Evolutionary conservation across 441 rosid species (phyloP), one percentile per base, ranked within the genome.

Genomic region (Pelargonium myrrhifolium): DNA sequence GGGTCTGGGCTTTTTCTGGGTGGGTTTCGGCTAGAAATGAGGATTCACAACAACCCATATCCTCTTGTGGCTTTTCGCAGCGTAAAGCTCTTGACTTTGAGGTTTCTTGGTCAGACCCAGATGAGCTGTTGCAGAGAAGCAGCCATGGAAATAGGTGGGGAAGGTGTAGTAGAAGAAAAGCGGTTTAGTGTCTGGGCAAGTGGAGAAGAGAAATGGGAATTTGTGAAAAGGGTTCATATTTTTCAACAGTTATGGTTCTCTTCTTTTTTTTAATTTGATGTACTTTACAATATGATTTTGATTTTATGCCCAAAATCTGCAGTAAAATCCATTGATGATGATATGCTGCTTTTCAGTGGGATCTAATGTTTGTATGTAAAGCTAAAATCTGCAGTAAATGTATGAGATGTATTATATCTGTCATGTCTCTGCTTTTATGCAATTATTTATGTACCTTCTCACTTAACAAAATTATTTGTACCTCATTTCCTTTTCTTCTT

Each of bases 41-140:
- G 24, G 98, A 90, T 75, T n/a, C 77, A 66, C 96, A 88, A 76
- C 98, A 93, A 61, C 98, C 98, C 97, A 87, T 88, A 58, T 66
- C 74, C 64, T 2, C 6, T 2, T 12, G 39, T 51, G 51, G 9
- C 21, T 65, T 65, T n/a, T 69, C 59, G 20, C 21, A 53, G 21
- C 18, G 59, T 53, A 10, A 53, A 53, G 59, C 17, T 21, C 18
- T 21, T 53, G 9, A 2, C 59, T 53, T 53, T 15, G 18, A 6
- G 17, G 59, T 15, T 53, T 53, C 21, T 31, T 17, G 6, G 22
- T 53, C 59, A 53, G 59, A 53, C 59, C 59, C 59, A 51, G 58
- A 51, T 51, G 58, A 17, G 58, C 22, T 51, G 7, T 31, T 31
- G 58, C 58, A 51, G 58, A 51, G 58, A 4, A n/a, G 58, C 12